Evolutionary conservation across 2,329 filamentous ascomycete genomes (phyloP), one percentile per base, ranked within the genome.

Genomic region (Ascochyta fabae): DNA sequence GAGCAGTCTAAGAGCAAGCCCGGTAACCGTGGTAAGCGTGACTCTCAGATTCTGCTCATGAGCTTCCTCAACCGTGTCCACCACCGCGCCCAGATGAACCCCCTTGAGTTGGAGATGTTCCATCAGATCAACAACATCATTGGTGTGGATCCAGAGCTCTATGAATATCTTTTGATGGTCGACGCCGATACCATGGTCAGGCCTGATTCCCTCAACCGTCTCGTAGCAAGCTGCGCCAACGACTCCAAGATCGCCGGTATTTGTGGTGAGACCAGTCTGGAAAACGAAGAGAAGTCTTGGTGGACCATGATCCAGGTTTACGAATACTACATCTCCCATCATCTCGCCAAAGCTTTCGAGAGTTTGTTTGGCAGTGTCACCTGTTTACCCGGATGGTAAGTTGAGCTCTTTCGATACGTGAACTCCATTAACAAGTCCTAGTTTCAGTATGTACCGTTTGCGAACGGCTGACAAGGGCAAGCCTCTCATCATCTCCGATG

Each of bases 221-320:
- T 99, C 5, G 94, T 99, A 16, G 91, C 95, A 53, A 90, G 90
- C 47, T 99, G 93, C 78, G 88, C 91, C 64, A 93, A 97, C 70
- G 92, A 99, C 74, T 88, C 92, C 29, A 96, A 96, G 80, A 96
- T 99, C 79, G 92, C 91, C 23, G 95, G 94, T 78, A 97, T 98
- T 59, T 99, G 95, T 75, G 95, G 95, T 73, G 95, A 99, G 76
- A 99, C 95, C 1, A 95, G 89, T 76, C 82, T 99, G 69, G 91
- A 97, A 74, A 99, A 99, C 70, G 94, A 97, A 75, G 92, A 97
- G 68, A 85, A 88, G 64, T 93, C 88, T 69, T 98, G 93, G 92
- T 96, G 92, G 91, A 99, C 95, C 12, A 99, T 99, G 95, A 99
- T 99, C 70, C 95, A 99, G 76, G 95, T 99, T 62, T 99, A 99